phyloP scores from a whole-genome alignment of 2,329 filamentous ascomycete genomes.

The Calonectria ilicicola region DNA sequence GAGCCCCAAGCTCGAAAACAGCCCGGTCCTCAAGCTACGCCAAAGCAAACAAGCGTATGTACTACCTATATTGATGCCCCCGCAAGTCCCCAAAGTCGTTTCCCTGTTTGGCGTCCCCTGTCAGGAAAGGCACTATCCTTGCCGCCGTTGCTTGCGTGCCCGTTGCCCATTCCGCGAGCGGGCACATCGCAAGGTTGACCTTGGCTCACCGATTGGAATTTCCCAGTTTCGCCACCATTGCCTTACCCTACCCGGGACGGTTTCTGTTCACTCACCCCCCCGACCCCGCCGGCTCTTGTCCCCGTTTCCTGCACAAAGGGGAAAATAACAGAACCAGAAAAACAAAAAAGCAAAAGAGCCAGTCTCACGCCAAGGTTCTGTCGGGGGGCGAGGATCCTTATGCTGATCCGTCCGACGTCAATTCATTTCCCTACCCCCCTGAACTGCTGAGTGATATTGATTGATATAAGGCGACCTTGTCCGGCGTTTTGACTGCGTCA shows the following conservation, averaged over 20 bases:
- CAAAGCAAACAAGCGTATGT: constrained; percentile 16
- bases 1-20: background rate
- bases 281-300: constrained; percentile 8
- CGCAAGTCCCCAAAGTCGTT: background rate
- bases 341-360: background rate
- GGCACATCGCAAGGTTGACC: constrained; percentile 36
- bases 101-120: constrained; percentile 2
- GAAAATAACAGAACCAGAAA: background rate
- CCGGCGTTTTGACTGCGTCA: constrained; percentile 13
- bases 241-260: constrained; percentile 8
- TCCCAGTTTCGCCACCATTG: constrained; percentile 37
- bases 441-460: background rate
- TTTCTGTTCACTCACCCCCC: constrained; percentile 9
- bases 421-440: constrained; percentile 22
- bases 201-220: constrained; percentile 33
- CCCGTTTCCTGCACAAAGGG: background rate
- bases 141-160: background rate
- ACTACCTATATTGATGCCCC: constrained; percentile 8
- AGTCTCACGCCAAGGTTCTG: constrained; percentile 9
- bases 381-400: constrained; percentile 20
- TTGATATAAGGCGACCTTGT: constrained; percentile 13
- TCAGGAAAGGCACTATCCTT: constrained; percentile 1
- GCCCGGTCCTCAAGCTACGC: background rate
- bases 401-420: constrained; percentile 19
- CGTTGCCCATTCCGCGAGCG: background rate